phyloP scores from a whole-genome alignment of 768 basidiomycete species.

The Butyriboletus loyo region DNA sequence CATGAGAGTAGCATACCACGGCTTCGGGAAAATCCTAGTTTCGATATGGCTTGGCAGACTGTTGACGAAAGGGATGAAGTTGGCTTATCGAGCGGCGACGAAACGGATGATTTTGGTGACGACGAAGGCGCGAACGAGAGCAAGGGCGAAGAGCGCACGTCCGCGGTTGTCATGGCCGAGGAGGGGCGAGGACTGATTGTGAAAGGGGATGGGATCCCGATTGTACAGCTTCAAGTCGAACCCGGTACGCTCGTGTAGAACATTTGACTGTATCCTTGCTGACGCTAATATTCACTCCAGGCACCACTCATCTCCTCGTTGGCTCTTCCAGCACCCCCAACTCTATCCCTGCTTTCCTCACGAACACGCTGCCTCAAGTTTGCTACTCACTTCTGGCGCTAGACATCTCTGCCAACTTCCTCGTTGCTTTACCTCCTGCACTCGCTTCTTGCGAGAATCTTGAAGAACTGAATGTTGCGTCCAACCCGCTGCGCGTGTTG shows the following conservation, averaged over 20 bases:
- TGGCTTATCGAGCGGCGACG: conserved; percentile 52
- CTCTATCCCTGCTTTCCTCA: conserved; percentile 73
- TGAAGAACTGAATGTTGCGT: conserved; percentile 92
- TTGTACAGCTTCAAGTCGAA: conserved; percentile 61
- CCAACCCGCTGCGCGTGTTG: conserved; percentile 88
- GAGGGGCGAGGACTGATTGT: conserved; percentile 85
- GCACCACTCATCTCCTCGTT: conserved; percentile 90
- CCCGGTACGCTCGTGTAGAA: conserved; percentile 52
- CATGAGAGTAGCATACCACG: conserved; percentile 44
- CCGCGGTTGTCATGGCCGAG: conserved; percentile 75
- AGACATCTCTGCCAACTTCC: conserved; percentile 88
- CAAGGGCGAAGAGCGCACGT: conserved; percentile 66
- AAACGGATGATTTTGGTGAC: conserved; percentile 50
- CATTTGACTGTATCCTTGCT: background rate
- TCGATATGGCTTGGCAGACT: conserved; percentile 71
- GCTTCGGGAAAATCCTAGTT: conserved; percentile 65
- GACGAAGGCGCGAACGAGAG: conserved; percentile 49
- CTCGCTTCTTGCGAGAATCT: conserved; percentile 77
- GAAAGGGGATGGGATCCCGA: conserved; percentile 59
- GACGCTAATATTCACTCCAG: conserved; percentile 38
- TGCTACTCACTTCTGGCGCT: conserved; percentile 79
- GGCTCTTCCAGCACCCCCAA: conserved; percentile 78
- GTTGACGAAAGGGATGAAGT: conserved; percentile 71
- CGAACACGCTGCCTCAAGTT: conserved; percentile 67
- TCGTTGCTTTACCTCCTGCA: conserved; percentile 78